Conservation (phyloP, 2,329 filamentous ascomycete species). For the Ascosphaera apis region DNA sequence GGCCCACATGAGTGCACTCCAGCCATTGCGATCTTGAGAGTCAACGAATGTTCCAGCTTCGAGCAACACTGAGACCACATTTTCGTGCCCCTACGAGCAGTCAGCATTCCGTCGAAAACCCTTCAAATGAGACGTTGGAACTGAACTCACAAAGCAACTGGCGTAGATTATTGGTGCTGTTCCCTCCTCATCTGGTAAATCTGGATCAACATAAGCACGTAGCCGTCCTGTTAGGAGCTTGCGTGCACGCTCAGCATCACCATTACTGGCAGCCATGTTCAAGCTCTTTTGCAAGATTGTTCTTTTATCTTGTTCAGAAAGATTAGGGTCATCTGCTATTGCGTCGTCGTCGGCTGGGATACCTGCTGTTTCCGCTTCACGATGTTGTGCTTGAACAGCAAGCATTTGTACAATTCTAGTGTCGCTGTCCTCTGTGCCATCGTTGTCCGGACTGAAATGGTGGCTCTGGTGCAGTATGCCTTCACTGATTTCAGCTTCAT, state of each 20-base stretch:
- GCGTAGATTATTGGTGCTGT: slow-evolving; percentile 95
- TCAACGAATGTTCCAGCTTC: slow-evolving; percentile 75
- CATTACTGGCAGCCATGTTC: slow-evolving; percentile 91
- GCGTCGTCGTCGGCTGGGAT: slow-evolving; percentile 58
- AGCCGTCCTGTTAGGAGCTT: slow-evolving; percentile 54
- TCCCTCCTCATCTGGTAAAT: slow-evolving; percentile 77
- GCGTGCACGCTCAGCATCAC: slow-evolving; percentile 60
- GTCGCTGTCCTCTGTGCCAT: slow-evolving; percentile 49
- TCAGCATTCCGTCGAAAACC: slow-evolving; percentile 1
- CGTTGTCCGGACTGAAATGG: too few relatives aligned
- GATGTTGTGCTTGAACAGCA: slow-evolving; percentile 72
- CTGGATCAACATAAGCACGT: slow-evolving; percentile 56
- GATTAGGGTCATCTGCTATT: slow-evolving; percentile 48
- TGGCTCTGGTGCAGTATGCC: too few relatives aligned
- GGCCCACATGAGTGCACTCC: slow-evolving; percentile 98
- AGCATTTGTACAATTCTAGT: slow-evolving; percentile 85
- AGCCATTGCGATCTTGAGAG: slow-evolving; percentile 84
- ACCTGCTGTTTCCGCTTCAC: slow-evolving; percentile 36
- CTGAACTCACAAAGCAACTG: slow-evolving; percentile 63
- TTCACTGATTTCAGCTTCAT: slow-evolving; percentile 20
- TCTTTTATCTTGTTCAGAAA: slow-evolving; percentile 56
- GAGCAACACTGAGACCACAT: slow-evolving; percentile 63
- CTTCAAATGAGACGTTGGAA: neutral
- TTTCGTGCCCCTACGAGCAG: slow-evolving; percentile 45
- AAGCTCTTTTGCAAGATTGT: slow-evolving; percentile 65